phyloP scores from a whole-genome alignment of 768 basidiomycete genomes.

The Xerocomellus chrysenteron region DNA sequence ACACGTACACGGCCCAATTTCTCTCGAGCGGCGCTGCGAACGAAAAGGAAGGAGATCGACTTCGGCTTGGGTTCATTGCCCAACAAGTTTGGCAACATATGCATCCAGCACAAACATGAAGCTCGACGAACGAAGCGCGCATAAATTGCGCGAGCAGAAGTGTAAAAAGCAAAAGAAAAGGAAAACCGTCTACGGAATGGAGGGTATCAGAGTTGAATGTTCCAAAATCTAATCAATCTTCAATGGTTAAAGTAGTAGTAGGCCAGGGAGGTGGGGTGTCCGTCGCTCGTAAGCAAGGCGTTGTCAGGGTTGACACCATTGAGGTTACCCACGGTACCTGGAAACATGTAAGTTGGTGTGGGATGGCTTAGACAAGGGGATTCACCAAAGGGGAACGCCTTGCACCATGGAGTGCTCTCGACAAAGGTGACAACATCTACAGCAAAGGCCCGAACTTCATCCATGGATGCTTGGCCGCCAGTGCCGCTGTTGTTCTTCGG shows the following conservation, averaged over 20 bases:
- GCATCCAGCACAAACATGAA: constrained; percentile 24
- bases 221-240: constrained; percentile 1
- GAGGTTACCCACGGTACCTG: constrained; percentile 54
- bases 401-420: constrained; percentile 37
- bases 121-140: constrained; percentile 7
- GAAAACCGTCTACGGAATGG: constrained; percentile 11
- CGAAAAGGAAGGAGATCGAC: too few species aligned
- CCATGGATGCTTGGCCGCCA: constrained; percentile 35
- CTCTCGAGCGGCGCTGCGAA: too few species aligned
- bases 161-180: not conserved
- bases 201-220: constrained; percentile 19
- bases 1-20: too few species aligned
- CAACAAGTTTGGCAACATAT: constrained; percentile 24
- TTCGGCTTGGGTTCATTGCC: constrained; percentile 8
- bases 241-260: constrained; percentile 40
- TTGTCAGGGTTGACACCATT: constrained; percentile 54
- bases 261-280: constrained; percentile 53
- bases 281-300: constrained; percentile 35
- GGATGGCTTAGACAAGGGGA: not conserved
- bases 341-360: constrained; percentile 6
- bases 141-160: not conserved
- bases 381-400: constrained; percentile 64
- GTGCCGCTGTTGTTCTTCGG: constrained; percentile 51
- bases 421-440: constrained; percentile 39
- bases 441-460: constrained; percentile 49